Conservation (phyloP, 306 rosid species). For the Castanea crenata region DNA sequence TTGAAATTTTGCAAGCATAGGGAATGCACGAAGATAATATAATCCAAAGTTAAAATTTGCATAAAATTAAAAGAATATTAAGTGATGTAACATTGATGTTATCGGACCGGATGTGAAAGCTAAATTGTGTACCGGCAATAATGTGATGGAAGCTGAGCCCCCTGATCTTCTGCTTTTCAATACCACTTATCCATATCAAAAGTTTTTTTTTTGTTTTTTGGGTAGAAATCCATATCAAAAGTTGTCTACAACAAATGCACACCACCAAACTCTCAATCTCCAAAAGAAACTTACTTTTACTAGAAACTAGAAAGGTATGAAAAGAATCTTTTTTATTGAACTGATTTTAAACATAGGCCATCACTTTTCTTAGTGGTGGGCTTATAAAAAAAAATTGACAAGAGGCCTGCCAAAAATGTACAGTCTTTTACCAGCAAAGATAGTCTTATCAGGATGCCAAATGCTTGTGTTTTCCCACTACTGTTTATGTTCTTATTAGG, state of each 20-base stretch:
- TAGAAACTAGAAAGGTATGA: background rate
- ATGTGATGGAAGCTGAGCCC: too few species aligned
- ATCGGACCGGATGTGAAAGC: too few species aligned
- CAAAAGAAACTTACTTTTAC: background rate
- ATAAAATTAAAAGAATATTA: too few species aligned
- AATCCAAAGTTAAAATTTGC: too few species aligned
- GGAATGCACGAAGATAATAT: too few species aligned
- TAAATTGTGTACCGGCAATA: background rate
- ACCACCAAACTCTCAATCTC: background rate
- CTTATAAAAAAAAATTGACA: background rate
- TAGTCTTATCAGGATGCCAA: background rate
- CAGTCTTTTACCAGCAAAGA: background rate
- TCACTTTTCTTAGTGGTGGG: background rate
- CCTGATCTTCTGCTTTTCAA: too few species aligned
- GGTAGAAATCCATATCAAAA: too few species aligned
- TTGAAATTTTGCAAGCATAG: too few species aligned
- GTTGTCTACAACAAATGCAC: too few species aligned
- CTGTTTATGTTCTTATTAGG: background rate
- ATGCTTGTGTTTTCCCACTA: background rate
- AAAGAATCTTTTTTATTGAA: conserved; percentile 1
- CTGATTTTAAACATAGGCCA: background rate
- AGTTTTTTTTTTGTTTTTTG: too few species aligned
- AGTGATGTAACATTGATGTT: too few species aligned
- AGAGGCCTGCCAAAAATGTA: background rate
- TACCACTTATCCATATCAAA: too few species aligned